These are phyloP conservation scores for Botrytis aclada DNA, from an alignment of 2,329 filamentous ascomycete genomes.

Conservation along the genomic window DNA sequence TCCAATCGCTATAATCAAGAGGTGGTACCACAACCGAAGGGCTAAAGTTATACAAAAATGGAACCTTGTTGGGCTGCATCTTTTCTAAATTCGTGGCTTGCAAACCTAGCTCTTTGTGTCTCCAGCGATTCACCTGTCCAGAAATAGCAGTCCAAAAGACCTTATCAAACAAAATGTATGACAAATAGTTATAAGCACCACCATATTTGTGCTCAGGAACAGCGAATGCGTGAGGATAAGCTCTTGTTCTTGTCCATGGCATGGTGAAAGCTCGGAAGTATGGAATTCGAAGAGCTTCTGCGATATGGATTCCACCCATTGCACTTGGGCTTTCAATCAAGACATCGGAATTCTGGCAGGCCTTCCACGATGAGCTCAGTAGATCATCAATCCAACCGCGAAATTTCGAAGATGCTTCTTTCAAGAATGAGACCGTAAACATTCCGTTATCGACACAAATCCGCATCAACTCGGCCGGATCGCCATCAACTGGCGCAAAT, in stretches of 20 bases:
- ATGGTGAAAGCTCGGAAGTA: slow-evolving; percentile 98
- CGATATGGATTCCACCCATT: slow-evolving; percentile 97
- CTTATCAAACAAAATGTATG: slow-evolving; percentile 94
- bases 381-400: slow-evolving; percentile 93
- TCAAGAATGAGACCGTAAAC: slow-evolving; percentile 88
- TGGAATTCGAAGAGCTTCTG: slow-evolving; percentile 85
- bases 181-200: slow-evolving; percentile 90
- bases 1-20: slow-evolving; percentile 96
- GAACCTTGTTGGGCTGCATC: slow-evolving; percentile 95
- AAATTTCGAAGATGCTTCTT: slow-evolving; percentile 82
- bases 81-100: slow-evolving; percentile 81
- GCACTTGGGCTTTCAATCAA: slow-evolving; percentile 94
- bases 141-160: slow-evolving; percentile 95
- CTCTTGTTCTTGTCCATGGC: slow-evolving; percentile 95
- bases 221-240: slow-evolving; percentile 95
- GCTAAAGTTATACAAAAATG: slow-evolving; percentile 96
- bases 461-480: slow-evolving; percentile 91
- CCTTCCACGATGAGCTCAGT: slow-evolving; percentile 74
- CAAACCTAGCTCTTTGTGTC: slow-evolving; percentile 73
- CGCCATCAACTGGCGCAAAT: slow-evolving; percentile 82
- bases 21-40: slow-evolving; percentile 91
- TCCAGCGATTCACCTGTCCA: slow-evolving; percentile 89
- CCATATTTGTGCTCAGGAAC: slow-evolving; percentile 93
- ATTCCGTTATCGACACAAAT: slow-evolving; percentile 97
- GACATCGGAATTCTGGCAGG: slow-evolving; percentile 83